Percentiles rank a stretch among this genome's conserved stretches.
Conservation (phyloP, 192 early-diverging fungal species). For the Coemansia sp. region DNA sequence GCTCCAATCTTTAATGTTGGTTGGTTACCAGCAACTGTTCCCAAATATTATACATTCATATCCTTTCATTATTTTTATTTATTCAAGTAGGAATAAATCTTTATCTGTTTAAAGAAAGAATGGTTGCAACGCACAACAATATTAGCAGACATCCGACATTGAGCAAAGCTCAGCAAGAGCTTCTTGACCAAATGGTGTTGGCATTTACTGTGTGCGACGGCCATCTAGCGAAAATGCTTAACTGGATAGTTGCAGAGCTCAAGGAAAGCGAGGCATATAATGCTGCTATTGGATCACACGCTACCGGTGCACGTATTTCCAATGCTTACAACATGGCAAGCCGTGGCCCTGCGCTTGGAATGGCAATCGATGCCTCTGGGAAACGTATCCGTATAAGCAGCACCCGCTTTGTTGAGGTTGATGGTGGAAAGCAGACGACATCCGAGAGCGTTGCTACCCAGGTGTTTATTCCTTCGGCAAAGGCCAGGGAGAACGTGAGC, state of each 20-base stretch:
- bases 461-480: slow-evolving; percentile 58
- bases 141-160: neutral
- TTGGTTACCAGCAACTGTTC: neutral
- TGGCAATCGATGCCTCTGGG: slow-evolving; percentile 81
- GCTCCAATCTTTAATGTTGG: neutral
- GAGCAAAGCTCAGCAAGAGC: slow-evolving; percentile 24
- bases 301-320: slow-evolving; percentile 42
- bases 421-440: slow-evolving; percentile 32
- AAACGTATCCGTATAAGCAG: slow-evolving; percentile 88
- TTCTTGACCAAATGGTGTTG: slow-evolving; percentile 54
- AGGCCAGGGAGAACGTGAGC: slow-evolving; percentile 24
- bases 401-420: slow-evolving; percentile 63
- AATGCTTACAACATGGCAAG: slow-evolving; percentile 65
- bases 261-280: slow-evolving; percentile 45
- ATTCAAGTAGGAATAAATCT: too few relatives aligned
- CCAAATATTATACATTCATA: neutral
- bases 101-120: neutral
- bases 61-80: neutral
- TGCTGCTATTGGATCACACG: slow-evolving; percentile 78
- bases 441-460: slow-evolving; percentile 41
- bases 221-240: slow-evolving; percentile 12
- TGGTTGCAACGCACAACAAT: neutral
- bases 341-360: slow-evolving; percentile 71
- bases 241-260: slow-evolving; percentile 42
- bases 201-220: slow-evolving; percentile 26